Evolutionary conservation across 139 green algal species (phyloP).

Genomic region (Picochlorum sp.): DNA sequence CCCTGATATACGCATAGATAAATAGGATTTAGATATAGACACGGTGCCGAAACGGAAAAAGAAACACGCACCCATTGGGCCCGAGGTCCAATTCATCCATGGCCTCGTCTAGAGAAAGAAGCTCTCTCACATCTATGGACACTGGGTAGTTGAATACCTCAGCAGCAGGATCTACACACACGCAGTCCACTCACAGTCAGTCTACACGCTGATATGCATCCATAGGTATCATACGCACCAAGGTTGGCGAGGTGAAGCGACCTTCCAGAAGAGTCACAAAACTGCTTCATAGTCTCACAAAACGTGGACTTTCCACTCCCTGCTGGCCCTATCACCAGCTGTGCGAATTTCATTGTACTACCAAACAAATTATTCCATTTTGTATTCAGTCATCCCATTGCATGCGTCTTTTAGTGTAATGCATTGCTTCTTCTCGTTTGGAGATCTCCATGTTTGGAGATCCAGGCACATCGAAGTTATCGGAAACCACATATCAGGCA

Average conservation of each 20-base stretch:
- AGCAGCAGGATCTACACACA: constrained; percentile 78
- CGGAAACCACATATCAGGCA: too few species aligned
- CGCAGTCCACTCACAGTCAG: not conserved
- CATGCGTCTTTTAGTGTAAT: too few species aligned
- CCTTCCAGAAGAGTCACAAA: constrained; percentile 79
- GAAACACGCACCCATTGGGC: constrained; percentile 69
- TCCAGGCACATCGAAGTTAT: too few species aligned
- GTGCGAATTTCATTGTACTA: constrained; percentile 35
- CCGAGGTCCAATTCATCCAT: constrained; percentile 92
- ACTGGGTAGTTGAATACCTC: constrained; percentile 90
- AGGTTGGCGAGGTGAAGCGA: constrained; percentile 89
- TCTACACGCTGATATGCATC: not conserved
- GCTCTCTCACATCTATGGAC: constrained; percentile 75
- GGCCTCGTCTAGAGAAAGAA: constrained; percentile 88
- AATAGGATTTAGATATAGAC: not conserved
- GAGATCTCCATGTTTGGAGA: too few species aligned
- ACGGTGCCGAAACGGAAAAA: too few species aligned
- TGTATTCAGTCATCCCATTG: too few species aligned
- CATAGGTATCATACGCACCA: constrained; percentile 35
- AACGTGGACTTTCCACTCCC: constrained; percentile 98
- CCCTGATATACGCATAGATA: constrained; percentile 32
- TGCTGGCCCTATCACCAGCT: constrained; percentile 95
- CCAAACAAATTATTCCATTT: not conserved
- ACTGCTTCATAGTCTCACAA: constrained; percentile 78
- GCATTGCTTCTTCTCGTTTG: too few species aligned